Evolutionary conservation across 768 basidiomycete species (phyloP), one percentile per base, ranked within the genome.

Genomic region (Pleurotus tuoliensis): DNA sequence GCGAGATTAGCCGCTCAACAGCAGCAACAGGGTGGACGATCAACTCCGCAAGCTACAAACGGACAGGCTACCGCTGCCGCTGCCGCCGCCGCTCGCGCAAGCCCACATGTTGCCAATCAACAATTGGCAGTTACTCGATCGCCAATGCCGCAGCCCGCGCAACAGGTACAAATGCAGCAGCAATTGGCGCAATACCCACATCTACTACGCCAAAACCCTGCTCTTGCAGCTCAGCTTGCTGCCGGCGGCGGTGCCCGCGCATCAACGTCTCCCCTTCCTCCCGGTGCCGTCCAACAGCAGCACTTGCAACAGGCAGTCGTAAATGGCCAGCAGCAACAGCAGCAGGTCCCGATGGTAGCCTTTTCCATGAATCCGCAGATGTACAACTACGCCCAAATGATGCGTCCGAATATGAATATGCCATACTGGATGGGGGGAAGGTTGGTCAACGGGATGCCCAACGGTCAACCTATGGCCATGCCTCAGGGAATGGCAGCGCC

Each of bases 81-180:
- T 3, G 66, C 69, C 25, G 40, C 52, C 11, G 66, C 69, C 11
- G 61, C 62, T 22, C 70, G 75, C 9, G 67, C 59, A 43, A 78
- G 76, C 53, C 78, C 78, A 0, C 61, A 72, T 58, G 66, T 71
- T 9, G 56, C 64, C 25, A 71, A 67, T 24, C 73, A 72, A 51
- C 62, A 65, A 12, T 56, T 71, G 13, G 64, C 67, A 12, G 64
- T 70, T 25, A 65, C 30, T 11, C 30, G 58, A 41, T 70, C 69
- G 3, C 71, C 70, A 2, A 63, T 72, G 64, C 67, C 68, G 1
- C 61, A 59, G 40, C 64, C 66, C 16, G 63, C 67, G 4, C 71
- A 73, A 55, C 59, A 67, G 27, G 38, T 22, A 46, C 68, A 6
- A 67, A 63, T 27, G 56, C 68, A 45, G 25, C 64, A 40, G 46